Conservation (phyloP, 2,329 filamentous ascomycete genomes). For the Clonostachys chloroleuca region DNA sequence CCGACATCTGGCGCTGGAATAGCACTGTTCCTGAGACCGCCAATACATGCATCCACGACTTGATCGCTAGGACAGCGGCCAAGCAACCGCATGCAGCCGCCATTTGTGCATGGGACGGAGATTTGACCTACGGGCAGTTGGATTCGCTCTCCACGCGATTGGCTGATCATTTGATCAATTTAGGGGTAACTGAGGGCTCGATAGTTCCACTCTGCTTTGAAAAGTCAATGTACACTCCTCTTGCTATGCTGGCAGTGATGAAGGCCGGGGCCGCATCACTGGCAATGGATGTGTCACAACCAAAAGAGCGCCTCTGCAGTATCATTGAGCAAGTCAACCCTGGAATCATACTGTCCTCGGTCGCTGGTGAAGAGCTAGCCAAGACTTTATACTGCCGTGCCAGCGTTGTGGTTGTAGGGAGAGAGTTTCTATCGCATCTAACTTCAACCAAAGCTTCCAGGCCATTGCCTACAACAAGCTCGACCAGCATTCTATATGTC, state of each 20-base stretch:
- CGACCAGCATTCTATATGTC: conserved; percentile 6
- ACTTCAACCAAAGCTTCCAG: neutral
- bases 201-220: conserved; percentile 17
- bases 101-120: conserved; percentile 16
- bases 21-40: neutral
- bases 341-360: conserved; percentile 31
- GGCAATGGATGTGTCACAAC: conserved; percentile 13
- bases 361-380: conserved; percentile 17
- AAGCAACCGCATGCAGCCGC: conserved; percentile 3
- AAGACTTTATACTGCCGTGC: neutral
- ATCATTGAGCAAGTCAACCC: conserved; percentile 24
- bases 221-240: conserved; percentile 14
- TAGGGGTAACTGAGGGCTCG: neutral
- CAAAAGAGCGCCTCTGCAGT: conserved; percentile 6
- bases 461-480: neutral
- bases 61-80: neutral
- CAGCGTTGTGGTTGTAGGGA: neutral
- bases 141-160: conserved; percentile 9
- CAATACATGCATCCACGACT: neutral
- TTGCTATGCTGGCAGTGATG: conserved; percentile 15
- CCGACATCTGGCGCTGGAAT: neutral
- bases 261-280: conserved; percentile 19
- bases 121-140: conserved; percentile 12
- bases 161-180: conserved; percentile 5
- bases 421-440: conserved; percentile 12